Percentiles rank a stretch among this genome's conserved stretches.
These are phyloP conservation scores for Lachancea meyersii DNA, from an alignment of 805 yeast genomes.

Conservation along the genomic window DNA sequence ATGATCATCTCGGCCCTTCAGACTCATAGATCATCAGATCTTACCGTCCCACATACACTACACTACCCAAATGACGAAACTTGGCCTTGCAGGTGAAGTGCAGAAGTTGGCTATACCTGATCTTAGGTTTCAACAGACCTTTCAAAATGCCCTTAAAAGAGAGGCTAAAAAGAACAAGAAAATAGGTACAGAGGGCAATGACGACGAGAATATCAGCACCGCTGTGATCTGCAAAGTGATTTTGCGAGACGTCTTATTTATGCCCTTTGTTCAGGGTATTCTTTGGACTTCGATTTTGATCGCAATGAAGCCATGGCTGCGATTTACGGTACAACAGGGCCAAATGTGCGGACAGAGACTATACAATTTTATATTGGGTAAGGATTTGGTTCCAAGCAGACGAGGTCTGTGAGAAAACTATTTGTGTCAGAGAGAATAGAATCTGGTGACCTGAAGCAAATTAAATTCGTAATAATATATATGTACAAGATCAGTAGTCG, in stretches of 20 bases:
- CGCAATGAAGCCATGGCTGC: constrained; percentile 34
- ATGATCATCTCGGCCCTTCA: too few relatives aligned
- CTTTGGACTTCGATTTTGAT: constrained; percentile 40
- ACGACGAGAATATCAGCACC: constrained; percentile 34
- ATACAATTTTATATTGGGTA: constrained; percentile 15
- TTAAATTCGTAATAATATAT: constrained; percentile 6
- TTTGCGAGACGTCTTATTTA: constrained; percentile 43
- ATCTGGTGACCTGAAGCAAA: neutral
- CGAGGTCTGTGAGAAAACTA: too few relatives aligned
- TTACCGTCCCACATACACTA: too few relatives aligned
- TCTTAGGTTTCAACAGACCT: constrained; percentile 59
- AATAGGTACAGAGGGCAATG: constrained; percentile 4
- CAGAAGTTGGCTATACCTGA: constrained; percentile 44
- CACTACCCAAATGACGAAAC: constrained; percentile 1
- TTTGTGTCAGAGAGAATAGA: too few relatives aligned
- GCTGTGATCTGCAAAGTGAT: constrained; percentile 42
- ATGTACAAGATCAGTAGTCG: constrained; percentile 7
- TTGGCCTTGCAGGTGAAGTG: neutral
- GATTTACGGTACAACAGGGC: constrained; percentile 21
- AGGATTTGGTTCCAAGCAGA: constrained; percentile 8
- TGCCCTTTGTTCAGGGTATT: constrained; percentile 52
- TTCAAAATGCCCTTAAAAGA: constrained; percentile 36
- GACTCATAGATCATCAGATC: too few relatives aligned
- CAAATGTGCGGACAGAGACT: constrained; percentile 22
- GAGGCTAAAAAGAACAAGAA: constrained; percentile 22